Evolutionary conservation across 2,329 filamentous ascomycete species (phyloP).

Genomic region (Aspergillus pseudoglaucus): DNA sequence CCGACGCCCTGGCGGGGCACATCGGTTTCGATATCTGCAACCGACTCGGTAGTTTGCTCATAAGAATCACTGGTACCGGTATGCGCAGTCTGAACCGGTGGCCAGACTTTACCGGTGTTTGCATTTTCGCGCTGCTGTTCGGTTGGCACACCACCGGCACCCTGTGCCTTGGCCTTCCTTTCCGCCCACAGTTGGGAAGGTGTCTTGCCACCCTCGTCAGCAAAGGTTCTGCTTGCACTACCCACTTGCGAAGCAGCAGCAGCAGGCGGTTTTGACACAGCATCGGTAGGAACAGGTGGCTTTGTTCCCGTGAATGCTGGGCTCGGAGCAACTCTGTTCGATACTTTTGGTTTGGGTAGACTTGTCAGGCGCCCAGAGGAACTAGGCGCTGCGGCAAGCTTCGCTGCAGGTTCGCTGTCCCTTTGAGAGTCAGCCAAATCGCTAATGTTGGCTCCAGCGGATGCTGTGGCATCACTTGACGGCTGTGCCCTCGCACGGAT

Average conservation of each 20-base stretch:
- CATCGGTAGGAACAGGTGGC: conserved; percentile 67
- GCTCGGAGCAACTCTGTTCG: conserved; percentile 74
- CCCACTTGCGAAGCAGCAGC: conserved; percentile 58
- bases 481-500: conserved; percentile 79
- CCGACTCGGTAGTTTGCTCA: conserved; percentile 60
- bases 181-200: conserved; percentile 96
- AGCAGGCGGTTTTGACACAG: conserved; percentile 53
- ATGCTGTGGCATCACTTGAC: conserved; percentile 32
- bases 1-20: conserved; percentile 60
- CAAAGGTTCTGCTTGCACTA: conserved; percentile 83
- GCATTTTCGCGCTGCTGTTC: conserved; percentile 60
- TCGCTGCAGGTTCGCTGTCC: conserved; percentile 20
- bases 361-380: conserved; percentile 72
- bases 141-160: conserved; percentile 47
- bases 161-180: conserved; percentile 79
- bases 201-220: conserved; percentile 90
- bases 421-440: conserved; percentile 38
- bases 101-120: conserved; percentile 84
- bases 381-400: conserved; percentile 59
- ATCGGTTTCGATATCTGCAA: conserved; percentile 44
- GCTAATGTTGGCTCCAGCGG: conserved; percentile 36
- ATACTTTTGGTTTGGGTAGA: conserved; percentile 89
- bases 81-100: conserved; percentile 66
- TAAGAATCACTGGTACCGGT: conserved; percentile 53
- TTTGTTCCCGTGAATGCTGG: conserved; percentile 81